Conservation (phyloP, 495 filamentous ascomycete genomes). For the Hypomontagnella submonticulosa region DNA sequence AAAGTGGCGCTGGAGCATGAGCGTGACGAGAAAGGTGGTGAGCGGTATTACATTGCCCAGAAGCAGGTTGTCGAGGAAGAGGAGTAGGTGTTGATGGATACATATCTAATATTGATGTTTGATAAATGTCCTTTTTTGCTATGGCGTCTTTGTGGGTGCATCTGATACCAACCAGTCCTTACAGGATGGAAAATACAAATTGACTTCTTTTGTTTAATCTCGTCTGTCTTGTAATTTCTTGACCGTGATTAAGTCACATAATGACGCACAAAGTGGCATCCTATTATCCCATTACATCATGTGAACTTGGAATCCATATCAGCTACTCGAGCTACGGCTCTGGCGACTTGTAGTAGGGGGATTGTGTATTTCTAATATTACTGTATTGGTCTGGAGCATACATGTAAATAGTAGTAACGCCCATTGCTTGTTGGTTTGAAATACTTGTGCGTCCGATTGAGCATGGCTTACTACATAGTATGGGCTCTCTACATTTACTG, state of each 20-base stretch:
- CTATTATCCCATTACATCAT: too few relatives aligned
- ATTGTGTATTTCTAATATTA: too few relatives aligned
- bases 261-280: background rate
- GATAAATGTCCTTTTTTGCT: conserved; percentile 2
- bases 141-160: conserved; percentile 20
- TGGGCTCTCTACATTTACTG: too few relatives aligned
- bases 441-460: too few relatives aligned
- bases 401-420: too few relatives aligned
- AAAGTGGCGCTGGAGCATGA: conserved; percentile 81
- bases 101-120: too few relatives aligned
- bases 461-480: too few relatives aligned
- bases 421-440: too few relatives aligned
- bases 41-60: conserved; percentile 69
- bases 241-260: background rate
- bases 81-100: conserved; percentile 58
- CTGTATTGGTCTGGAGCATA: background rate
- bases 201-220: conserved; percentile 35
- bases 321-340: too few relatives aligned
- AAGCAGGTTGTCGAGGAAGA: conserved; percentile 75
- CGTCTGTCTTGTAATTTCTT: conserved; percentile 1
- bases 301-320: too few relatives aligned
- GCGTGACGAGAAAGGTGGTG: conserved; percentile 62
- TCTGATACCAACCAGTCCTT: conserved; percentile 38
- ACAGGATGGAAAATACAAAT: conserved; percentile 28
- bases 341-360: too few relatives aligned